These are phyloP conservation scores for Paecilomyces dactylethromorphus DNA, from an alignment of 2,329 filamentous ascomycete genomes.

Conservation along the genomic window DNA sequence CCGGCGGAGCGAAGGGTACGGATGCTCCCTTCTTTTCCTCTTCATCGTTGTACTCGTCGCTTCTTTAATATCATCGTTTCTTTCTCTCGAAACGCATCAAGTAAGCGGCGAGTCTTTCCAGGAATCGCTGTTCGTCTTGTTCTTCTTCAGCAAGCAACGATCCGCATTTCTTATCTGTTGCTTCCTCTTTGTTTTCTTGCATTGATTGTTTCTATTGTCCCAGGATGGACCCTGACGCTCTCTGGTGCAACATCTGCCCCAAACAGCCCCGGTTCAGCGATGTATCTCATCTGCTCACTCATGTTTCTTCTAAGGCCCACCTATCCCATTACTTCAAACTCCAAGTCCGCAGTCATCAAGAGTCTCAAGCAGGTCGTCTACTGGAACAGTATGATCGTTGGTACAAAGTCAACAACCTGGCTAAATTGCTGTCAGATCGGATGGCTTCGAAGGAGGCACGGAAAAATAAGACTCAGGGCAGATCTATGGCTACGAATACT, in stretches of 20 bases:
- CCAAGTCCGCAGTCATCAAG: slow-evolving; percentile 63
- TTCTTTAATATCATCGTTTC: slow-evolving; percentile 12
- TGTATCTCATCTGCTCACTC: slow-evolving; percentile 83
- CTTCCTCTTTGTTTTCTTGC: slow-evolving; percentile 10
- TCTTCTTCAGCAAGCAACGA: slow-evolving; percentile 14
- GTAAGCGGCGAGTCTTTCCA: slow-evolving; percentile 13
- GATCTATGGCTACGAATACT: background rate
- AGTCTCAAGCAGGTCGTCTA: slow-evolving; percentile 55
- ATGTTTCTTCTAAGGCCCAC: slow-evolving; percentile 89
- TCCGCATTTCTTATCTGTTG: slow-evolving; percentile 19
- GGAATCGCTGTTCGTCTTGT: slow-evolving; percentile 13
- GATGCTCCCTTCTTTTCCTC: slow-evolving; percentile 1
- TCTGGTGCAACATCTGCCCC: slow-evolving; percentile 78
- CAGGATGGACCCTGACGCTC: slow-evolving; percentile 50
- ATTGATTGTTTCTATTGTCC: slow-evolving; percentile 8
- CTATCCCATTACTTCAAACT: slow-evolving; percentile 76
- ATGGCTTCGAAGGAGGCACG: slow-evolving; percentile 70
- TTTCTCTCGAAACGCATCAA: slow-evolving; percentile 7
- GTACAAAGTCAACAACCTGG: slow-evolving; percentile 67
- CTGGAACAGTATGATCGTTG: slow-evolving; percentile 69
- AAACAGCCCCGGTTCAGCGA: slow-evolving; percentile 79
- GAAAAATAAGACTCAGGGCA: slow-evolving; percentile 35
- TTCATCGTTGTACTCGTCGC: slow-evolving; percentile 12
- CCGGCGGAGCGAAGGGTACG: background rate
- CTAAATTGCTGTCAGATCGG: slow-evolving; percentile 67